These are phyloP conservation scores for Berberis thunbergii DNA, from an alignment of 164 flowering plant species.

Conservation along the genomic window DNA sequence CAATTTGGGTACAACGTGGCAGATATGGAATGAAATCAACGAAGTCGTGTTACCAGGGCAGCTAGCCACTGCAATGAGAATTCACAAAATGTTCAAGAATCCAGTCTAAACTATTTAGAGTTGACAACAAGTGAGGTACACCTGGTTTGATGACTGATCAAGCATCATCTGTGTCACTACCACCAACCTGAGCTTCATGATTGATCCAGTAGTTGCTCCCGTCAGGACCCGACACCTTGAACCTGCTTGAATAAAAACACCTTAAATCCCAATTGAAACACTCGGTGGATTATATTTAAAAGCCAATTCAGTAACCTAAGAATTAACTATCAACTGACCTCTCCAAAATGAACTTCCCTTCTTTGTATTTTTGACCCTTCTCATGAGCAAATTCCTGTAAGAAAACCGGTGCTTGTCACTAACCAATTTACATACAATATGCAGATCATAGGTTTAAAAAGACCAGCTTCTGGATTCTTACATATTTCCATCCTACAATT, in stretches of 20 bases:
- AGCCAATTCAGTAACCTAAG: not conserved
- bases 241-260: conserved; percentile 29
- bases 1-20: not conserved
- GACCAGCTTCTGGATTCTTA: conserved; percentile 19
- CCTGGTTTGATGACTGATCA: conserved; percentile 4
- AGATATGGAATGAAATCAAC: not conserved
- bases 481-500: conserved; percentile 85
- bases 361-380: conserved; percentile 53
- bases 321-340: conserved; percentile 18
- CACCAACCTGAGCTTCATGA: conserved; percentile 51
- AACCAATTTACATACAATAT: not conserved
- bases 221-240: conserved; percentile 66
- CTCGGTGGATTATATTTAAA: no score
- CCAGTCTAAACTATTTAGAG: not conserved
- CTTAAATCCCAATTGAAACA: conserved; percentile 5
- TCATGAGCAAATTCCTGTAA: conserved; percentile 44
- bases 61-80: not conserved
- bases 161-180: conserved; percentile 77
- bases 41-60: not conserved
- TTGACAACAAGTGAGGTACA: not conserved
- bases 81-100: conserved; percentile 1
- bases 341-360: conserved; percentile 54
- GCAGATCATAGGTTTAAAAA: not conserved
- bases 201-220: conserved; percentile 63
- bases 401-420: conserved; percentile 2